Base-by-base conservation (phyloP, 495 filamentous ascomycete species). In the Poronia punctata region DNA sequence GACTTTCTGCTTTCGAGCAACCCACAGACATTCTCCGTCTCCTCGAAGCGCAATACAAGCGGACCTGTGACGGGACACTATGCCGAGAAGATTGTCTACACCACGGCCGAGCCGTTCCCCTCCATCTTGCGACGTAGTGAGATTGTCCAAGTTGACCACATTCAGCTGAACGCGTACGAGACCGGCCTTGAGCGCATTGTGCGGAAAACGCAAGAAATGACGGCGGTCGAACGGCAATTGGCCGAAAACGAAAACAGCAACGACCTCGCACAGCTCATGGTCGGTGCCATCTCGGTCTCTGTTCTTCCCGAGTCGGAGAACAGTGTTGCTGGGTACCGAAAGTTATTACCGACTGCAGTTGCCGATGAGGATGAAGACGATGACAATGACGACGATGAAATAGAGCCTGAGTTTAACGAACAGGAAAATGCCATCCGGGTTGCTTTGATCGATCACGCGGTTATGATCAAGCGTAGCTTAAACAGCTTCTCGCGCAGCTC, bases 141-240 rank as follows among this genome's bases (percentile, higher is more conserved):
- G 62, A 81, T 98, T 40, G 59, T 93, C 8, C 59, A 71, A 3
- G 69, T 75, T n/a, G 52, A 53, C n/a, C 77, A 79, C 19, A 57
- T 85, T 15, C 70, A 71, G 2, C 59, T 95, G 10, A 74, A 76
- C 16, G 84, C 90, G 7, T 65, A 90, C 43, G 83, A 97, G 53
- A 90, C 87, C 5, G 92, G 85, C 4, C 74, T 97, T 31, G 90
- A 96, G 57, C 77, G 90, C n/a, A 86, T 93, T 24, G 79, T 83
- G 53, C 76, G 87, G 36, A 96, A 96, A 70, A 92, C 90, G 8
- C 75, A 82, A 34, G 93, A 98, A 57, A 72, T 98, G 64, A 66
- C 75, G 7, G 50, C 72, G 8, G 61, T 95, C 7, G 87, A 93
- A 55, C 82, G 80, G 53, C 76, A 78, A 26, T 71, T 88, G n/a